Conservation (phyloP, 2,329 filamentous ascomycete genomes). For the Phialophora macrospora region DNA sequence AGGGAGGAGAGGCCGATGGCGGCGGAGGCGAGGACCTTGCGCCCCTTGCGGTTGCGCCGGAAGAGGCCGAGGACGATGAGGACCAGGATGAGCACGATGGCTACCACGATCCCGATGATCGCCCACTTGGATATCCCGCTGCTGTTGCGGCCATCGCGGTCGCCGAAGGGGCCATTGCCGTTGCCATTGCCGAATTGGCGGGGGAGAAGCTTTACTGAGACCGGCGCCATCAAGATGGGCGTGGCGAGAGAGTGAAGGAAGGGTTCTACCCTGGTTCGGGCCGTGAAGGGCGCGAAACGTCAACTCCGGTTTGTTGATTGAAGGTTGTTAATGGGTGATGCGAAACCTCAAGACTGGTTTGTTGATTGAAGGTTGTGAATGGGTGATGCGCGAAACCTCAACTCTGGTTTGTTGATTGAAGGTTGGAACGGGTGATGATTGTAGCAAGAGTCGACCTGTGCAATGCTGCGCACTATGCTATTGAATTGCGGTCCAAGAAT, state of each 20-base stretch:
- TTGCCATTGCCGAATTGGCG: constrained; percentile 13
- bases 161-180: not conserved
- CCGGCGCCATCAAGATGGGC: constrained; percentile 9
- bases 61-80: constrained; percentile 16
- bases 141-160: not conserved
- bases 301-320: not conserved
- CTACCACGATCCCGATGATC: constrained; percentile 19
- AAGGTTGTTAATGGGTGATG: not conserved
- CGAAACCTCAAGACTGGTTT: not conserved
- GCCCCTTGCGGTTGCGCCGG: not conserved
- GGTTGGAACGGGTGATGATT: not conserved
- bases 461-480: not conserved
- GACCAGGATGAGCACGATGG: constrained; percentile 5
- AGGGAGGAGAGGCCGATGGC: constrained; percentile 12
- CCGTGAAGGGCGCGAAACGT: not conserved
- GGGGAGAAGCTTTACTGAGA: constrained; percentile 8
- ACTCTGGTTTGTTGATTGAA: not conserved
- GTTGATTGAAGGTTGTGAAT: not conserved
- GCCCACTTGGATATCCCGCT: constrained; percentile 1
- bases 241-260: not conserved
- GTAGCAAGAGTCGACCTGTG: not conserved
- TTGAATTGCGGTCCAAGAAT: not conserved
- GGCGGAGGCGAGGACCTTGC: not conserved
- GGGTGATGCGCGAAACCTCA: not conserved
- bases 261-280: not conserved